Conservation (phyloP, 83 land plant species). For the Diphasiastrum complanatum region DNA sequence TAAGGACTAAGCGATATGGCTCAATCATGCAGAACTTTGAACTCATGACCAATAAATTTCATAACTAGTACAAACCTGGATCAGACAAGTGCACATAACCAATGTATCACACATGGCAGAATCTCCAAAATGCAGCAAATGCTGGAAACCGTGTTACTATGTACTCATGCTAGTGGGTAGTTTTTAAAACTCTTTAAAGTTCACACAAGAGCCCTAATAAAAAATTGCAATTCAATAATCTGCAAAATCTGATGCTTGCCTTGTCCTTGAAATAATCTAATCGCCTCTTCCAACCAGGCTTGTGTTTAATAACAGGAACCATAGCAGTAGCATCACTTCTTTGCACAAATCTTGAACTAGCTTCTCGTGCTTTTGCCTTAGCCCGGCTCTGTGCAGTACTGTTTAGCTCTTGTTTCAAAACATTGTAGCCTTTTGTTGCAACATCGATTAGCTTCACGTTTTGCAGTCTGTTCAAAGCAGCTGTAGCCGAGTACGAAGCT, state of each 20-base stretch:
- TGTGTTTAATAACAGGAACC: slow-evolving; percentile 53
- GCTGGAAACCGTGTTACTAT: not conserved
- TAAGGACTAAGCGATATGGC: no score
- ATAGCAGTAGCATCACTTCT: slow-evolving; percentile 62
- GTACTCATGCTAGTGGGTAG: no score
- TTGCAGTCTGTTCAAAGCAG: slow-evolving; percentile 43
- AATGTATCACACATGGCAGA: no score
- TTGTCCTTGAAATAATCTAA: slow-evolving; percentile 50
- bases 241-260: slow-evolving; percentile 17
- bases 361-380: slow-evolving; percentile 26
- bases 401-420: slow-evolving; percentile 70
- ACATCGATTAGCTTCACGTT: slow-evolving; percentile 57
- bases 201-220: no score
- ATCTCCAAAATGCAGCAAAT: no score
- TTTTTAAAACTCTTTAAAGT: no score
- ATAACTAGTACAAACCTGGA: no score
- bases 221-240: not conserved
- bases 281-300: slow-evolving; percentile 48
- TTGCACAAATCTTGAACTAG: slow-evolving; percentile 31
- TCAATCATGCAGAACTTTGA: no score
- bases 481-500: slow-evolving; percentile 37
- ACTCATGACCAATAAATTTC: no score
- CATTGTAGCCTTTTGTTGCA: slow-evolving; percentile 55
- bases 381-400: slow-evolving; percentile 39
- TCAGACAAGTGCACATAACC: no score